These are phyloP conservation scores for Penicillium pancosmium DNA, from an alignment of 495 filamentous ascomycete species.

Conservation along the genomic window DNA sequence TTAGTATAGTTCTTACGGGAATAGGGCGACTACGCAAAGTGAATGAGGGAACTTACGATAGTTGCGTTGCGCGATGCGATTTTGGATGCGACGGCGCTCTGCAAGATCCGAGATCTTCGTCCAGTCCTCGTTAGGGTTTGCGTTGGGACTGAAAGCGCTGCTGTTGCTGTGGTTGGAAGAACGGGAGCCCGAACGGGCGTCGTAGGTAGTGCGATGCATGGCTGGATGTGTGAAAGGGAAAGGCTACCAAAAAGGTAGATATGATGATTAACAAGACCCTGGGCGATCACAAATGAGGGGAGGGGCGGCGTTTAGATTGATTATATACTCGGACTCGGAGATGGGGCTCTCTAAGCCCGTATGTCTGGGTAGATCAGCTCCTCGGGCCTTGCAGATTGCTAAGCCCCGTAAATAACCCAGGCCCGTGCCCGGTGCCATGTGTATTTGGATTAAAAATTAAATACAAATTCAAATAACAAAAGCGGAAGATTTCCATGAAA, in stretches of 20 bases:
- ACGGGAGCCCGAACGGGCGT: slow-evolving; percentile 50
- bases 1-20: background rate
- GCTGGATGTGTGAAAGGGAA: slow-evolving; percentile 1
- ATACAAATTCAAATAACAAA: background rate
- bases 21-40: background rate
- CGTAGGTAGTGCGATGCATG: slow-evolving; percentile 44
- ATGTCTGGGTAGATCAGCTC: slow-evolving; percentile 31
- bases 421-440: slow-evolving; percentile 33
- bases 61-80: slow-evolving; percentile 96
- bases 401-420: slow-evolving; percentile 38
- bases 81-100: slow-evolving; percentile 92
- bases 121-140: slow-evolving; percentile 98
- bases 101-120: slow-evolving; percentile 98
- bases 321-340: slow-evolving; percentile 34
- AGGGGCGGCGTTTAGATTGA: slow-evolving; percentile 21
- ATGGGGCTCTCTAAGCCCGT: slow-evolving; percentile 31
- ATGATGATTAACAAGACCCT: slow-evolving; percentile 7
- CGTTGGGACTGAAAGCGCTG: slow-evolving; percentile 94
- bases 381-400: slow-evolving; percentile 33
- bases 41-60: slow-evolving; percentile 72
- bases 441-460: slow-evolving; percentile 5
- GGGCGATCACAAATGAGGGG: background rate
- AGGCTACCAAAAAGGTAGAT: slow-evolving; percentile 1
- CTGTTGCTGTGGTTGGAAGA: slow-evolving; percentile 74
- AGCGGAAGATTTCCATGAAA: background rate